Conservation (phyloP, 2,329 filamentous ascomycete species). For the Fusarium goolgardi region DNA sequence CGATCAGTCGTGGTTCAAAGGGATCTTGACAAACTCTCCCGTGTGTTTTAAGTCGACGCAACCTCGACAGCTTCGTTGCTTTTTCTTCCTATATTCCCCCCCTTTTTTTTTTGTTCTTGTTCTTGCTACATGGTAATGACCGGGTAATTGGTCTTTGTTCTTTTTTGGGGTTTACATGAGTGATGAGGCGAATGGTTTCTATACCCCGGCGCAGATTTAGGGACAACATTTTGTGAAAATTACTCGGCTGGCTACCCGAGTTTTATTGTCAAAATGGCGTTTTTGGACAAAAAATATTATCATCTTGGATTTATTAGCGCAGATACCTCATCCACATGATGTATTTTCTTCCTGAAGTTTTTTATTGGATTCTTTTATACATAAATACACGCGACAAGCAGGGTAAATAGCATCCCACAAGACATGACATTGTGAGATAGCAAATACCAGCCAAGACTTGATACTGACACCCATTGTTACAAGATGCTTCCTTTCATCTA, state of each 20-base stretch:
- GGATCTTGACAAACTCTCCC: neutral
- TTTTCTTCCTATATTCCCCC: too few relatives aligned
- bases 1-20: neutral
- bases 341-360: too few relatives aligned
- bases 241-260: conserved; percentile 13
- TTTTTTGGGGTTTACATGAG: neutral
- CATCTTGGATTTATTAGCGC: conserved; percentile 16
- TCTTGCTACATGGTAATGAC: neutral
- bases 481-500: too few relatives aligned
- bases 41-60: neutral
- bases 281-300: conserved; percentile 6
- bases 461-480: too few relatives aligned
- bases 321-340: conserved; percentile 32
- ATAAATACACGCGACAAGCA: too few relatives aligned
- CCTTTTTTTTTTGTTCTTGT: neutral
- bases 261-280: conserved; percentile 22
- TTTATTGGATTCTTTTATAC: too few relatives aligned
- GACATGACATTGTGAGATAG: too few relatives aligned
- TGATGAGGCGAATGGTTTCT: conserved; percentile 30
- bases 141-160: neutral
- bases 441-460: too few relatives aligned
- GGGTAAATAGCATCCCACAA: too few relatives aligned
- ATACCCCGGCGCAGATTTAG: conserved; percentile 28
- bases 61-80: too few relatives aligned
- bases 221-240: conserved; percentile 18